A percentile compares a stretch with the other conserved stretches of the same genome.
These are phyloP conservation scores for Geotrichum reessii DNA, from an alignment of 1,139 yeast genomes.

Conservation along the genomic window DNA sequence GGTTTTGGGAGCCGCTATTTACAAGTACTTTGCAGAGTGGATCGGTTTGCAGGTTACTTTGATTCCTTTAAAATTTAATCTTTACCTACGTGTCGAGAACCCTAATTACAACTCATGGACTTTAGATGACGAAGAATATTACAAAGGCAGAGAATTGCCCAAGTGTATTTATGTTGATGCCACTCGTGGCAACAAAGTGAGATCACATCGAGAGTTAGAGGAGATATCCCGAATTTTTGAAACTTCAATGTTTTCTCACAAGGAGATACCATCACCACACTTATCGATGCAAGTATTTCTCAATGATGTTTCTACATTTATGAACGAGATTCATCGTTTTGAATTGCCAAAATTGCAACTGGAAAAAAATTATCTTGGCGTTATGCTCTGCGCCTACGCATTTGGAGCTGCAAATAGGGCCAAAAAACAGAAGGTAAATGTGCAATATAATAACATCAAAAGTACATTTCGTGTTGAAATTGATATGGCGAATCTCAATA, in stretches of 20 bases:
- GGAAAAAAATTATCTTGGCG: background rate
- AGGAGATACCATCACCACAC: background rate
- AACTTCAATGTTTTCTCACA: background rate
- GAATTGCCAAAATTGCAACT: background rate
- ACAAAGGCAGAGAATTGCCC: background rate
- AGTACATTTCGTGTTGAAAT: background rate
- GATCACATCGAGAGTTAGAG: background rate
- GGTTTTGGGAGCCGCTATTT: conserved; percentile 10
- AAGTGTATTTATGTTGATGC: background rate
- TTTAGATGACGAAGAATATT: background rate
- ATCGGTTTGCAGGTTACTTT: conserved; percentile 13
- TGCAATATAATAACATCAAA: background rate
- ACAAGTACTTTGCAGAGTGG: conserved; percentile 17
- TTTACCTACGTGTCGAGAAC: background rate
- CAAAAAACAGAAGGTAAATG: background rate
- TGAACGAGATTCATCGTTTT: background rate
- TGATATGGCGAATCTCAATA: background rate
- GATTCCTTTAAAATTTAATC: background rate
- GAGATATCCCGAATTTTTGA: background rate
- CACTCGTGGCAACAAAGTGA: background rate
- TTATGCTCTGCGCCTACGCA: background rate
- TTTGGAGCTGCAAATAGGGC: background rate
- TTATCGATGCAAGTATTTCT: background rate
- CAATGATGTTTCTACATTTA: background rate
- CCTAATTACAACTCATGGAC: background rate